Evolutionary conservation across 176 grass and related monocot species (phyloP).

Genomic region (Aegilops umbellulata): DNA sequence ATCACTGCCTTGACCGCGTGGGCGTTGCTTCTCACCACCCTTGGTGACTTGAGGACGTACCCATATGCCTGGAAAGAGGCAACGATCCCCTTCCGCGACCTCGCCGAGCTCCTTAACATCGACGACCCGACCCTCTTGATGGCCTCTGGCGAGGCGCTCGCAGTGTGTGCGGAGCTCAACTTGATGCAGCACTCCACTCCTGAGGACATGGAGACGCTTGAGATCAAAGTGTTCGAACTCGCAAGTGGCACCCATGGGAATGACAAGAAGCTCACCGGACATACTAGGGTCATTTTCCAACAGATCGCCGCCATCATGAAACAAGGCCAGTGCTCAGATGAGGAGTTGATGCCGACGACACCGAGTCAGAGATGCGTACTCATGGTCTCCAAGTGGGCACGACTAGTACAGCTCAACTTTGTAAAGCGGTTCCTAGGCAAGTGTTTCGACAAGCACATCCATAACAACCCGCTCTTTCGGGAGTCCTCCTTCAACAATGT

Average conservation of each 20-base stretch:
- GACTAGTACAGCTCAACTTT: constrained; percentile 24
- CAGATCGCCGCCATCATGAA: constrained; percentile 1
- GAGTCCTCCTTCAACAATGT: background rate
- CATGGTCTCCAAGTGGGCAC: constrained; percentile 9
- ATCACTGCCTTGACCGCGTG: background rate
- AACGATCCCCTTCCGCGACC: background rate
- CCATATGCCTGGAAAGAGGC: background rate
- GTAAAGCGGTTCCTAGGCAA: constrained; percentile 13
- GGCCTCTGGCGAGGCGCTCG: constrained; percentile 22
- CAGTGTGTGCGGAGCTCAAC: constrained; percentile 22
- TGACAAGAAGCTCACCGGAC: background rate
- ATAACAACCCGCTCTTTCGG: background rate
- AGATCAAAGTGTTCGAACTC: background rate
- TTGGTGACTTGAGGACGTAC: background rate
- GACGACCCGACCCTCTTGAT: constrained; percentile 11
- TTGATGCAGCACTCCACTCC: background rate
- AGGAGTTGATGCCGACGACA: background rate
- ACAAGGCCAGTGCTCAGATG: background rate
- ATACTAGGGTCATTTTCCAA: constrained; percentile 5
- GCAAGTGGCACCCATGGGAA: background rate
- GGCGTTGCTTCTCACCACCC: constrained; percentile 14
- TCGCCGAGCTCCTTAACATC: background rate
- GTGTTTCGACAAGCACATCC: constrained; percentile 9
- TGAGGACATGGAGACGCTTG: background rate
- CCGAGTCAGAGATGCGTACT: background rate